Conservation (phyloP, 352 stramenopile genomes). For the Globisporangium polare region DNA sequence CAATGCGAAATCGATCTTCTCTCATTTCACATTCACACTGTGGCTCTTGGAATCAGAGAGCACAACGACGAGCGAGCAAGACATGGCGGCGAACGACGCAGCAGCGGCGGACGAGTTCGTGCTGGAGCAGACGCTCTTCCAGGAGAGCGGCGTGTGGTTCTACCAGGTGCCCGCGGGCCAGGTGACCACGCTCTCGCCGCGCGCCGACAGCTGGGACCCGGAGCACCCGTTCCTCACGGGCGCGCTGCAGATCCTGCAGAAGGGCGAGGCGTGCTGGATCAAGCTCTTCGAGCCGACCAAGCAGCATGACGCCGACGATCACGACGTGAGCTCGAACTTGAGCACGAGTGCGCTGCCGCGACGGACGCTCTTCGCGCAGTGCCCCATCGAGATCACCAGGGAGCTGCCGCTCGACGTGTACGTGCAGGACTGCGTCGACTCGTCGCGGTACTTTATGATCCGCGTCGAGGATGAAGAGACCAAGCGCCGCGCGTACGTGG, state of each 20-base stretch:
- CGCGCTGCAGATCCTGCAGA: slow-evolving; percentile 61
- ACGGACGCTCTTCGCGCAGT: slow-evolving; percentile 69
- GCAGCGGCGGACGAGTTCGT: slow-evolving; percentile 26
- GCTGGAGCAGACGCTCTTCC: slow-evolving; percentile 76
- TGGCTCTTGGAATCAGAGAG: neutral
- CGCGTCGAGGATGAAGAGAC: slow-evolving; percentile 77
- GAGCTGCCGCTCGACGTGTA: slow-evolving; percentile 67
- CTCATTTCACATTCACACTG: neutral
- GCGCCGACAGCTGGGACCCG: slow-evolving; percentile 77
- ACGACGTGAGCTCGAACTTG: neutral
- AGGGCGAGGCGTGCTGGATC: slow-evolving; percentile 67
- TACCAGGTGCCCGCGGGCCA: slow-evolving; percentile 74
- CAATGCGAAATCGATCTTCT: slow-evolving; percentile 5
- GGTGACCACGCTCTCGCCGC: slow-evolving; percentile 67
- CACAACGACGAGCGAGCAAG: neutral
- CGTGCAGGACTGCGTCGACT: slow-evolving; percentile 85
- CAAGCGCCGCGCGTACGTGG: slow-evolving; percentile 69
- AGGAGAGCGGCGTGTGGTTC: slow-evolving; percentile 76
- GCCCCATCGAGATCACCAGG: slow-evolving; percentile 61
- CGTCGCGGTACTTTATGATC: slow-evolving; percentile 87
- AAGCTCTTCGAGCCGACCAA: slow-evolving; percentile 68
- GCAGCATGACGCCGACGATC: slow-evolving; percentile 4
- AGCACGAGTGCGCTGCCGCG: neutral
- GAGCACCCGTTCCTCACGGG: slow-evolving; percentile 82
- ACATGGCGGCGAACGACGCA: neutral